phyloP scores from a whole-genome alignment of 305 asterid genomes.

The Fraxinus sp. region DNA sequence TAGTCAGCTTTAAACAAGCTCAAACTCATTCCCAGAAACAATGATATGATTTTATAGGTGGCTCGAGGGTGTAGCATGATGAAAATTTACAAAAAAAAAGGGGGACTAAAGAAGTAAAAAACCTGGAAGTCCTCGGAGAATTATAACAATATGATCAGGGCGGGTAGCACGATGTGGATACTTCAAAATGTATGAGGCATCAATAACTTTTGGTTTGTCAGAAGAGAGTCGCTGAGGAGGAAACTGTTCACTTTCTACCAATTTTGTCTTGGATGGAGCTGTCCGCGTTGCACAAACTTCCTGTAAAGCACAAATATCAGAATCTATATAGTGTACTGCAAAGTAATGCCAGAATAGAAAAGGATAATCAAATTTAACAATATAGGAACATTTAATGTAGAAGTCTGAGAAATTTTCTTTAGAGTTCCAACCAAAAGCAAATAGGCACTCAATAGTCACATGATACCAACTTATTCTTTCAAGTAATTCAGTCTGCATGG shows the following conservation, averaged over 20 bases:
- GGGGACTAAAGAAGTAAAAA: not conserved
- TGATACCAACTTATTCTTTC: conserved; percentile 5
- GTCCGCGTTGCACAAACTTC: conserved; percentile 38
- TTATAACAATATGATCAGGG: conserved; percentile 87
- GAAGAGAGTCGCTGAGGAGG: conserved; percentile 37
- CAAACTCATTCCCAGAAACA: not conserved
- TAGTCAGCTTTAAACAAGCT: not conserved
- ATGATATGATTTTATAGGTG: not conserved
- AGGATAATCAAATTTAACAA: not conserved
- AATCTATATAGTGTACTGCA: conserved; percentile 10
- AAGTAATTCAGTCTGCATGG: conserved; percentile 8
- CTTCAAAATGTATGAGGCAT: conserved; percentile 79
- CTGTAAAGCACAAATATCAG: conserved; percentile 36
- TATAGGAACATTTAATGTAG: not conserved
- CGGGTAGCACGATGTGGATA: conserved; percentile 82
- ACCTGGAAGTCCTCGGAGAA: conserved; percentile 99
- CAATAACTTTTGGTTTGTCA: conserved; percentile 60
- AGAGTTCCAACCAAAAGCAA: not conserved
- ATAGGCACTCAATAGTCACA: not conserved
- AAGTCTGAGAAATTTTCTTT: not conserved
- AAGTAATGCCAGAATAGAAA: not conserved
- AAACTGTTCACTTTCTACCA: conserved; percentile 48
- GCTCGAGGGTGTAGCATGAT: not conserved
- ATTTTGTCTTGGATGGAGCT: conserved; percentile 44
- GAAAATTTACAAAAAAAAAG: not conserved